Conservation (phyloP, 2,329 filamentous ascomycete species). For the Metarhizium humberi region DNA sequence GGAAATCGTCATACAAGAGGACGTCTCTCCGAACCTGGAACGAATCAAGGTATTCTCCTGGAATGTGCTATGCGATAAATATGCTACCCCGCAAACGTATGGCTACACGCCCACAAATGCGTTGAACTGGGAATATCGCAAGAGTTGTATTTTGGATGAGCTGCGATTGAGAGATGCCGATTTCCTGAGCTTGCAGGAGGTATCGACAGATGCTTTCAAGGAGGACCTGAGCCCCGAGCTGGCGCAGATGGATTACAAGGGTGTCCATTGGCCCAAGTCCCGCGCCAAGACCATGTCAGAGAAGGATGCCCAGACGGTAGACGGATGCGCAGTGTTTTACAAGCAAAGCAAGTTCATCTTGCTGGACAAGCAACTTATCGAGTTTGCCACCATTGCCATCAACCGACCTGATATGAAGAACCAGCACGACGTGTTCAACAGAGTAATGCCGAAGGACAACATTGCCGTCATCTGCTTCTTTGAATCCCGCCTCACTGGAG, state of each 20-base stretch:
- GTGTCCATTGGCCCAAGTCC: slow-evolving; percentile 84
- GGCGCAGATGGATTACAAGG: slow-evolving; percentile 82
- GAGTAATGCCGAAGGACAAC: slow-evolving; percentile 96
- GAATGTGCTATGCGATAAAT: slow-evolving; percentile 93
- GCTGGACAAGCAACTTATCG: slow-evolving; percentile 87
- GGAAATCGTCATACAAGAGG: slow-evolving; percentile 68
- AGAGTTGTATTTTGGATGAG: slow-evolving; percentile 74
- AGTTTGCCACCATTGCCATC: slow-evolving; percentile 86
- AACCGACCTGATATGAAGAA: slow-evolving; percentile 95
- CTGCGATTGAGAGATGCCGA: slow-evolving; percentile 73
- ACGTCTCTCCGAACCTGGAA: slow-evolving; percentile 49
- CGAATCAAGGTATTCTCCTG: slow-evolving; percentile 82
- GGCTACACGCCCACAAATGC: slow-evolving; percentile 82
- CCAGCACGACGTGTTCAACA: slow-evolving; percentile 95
- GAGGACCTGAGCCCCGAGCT: slow-evolving; percentile 84
- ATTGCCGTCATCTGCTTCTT: slow-evolving; percentile 89
- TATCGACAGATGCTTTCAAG: slow-evolving; percentile 85
- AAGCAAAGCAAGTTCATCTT: slow-evolving; percentile 91
- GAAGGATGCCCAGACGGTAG: slow-evolving; percentile 79
- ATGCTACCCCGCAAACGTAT: slow-evolving; percentile 75
- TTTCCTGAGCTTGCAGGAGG: slow-evolving; percentile 87
- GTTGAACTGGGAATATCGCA: slow-evolving; percentile 79
- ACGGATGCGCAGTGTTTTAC: slow-evolving; percentile 95
- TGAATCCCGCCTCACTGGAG: slow-evolving; percentile 84
- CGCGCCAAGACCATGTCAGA: slow-evolving; percentile 87